phyloP scores from a whole-genome alignment of 352 stramenopile species.

The Thalassiosira exigua region DNA sequence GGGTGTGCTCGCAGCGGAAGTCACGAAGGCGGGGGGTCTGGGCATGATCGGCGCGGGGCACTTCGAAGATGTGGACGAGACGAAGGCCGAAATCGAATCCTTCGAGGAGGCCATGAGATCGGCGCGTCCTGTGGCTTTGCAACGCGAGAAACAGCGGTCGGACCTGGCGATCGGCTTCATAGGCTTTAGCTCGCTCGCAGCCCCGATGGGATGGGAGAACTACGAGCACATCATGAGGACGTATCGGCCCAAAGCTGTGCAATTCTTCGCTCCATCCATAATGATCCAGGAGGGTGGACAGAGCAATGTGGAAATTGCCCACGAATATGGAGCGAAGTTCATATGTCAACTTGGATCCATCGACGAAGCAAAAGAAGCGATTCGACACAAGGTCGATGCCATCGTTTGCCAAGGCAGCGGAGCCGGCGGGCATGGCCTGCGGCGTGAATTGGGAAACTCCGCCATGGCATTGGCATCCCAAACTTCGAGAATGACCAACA shows the following conservation, averaged over 20 bases:
- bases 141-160: background rate
- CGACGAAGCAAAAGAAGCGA: slow-evolving; percentile 61
- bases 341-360: slow-evolving; percentile 74
- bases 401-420: slow-evolving; percentile 78
- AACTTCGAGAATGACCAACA: slow-evolving; percentile 32
- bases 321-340: slow-evolving; percentile 63
- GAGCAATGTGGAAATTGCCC: slow-evolving; percentile 65
- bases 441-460: slow-evolving; percentile 66
- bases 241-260: slow-evolving; percentile 61
- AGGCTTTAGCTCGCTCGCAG: slow-evolving; percentile 58
- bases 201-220: slow-evolving; percentile 51
- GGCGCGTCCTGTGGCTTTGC: background rate
- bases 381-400: slow-evolving; percentile 65
- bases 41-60: slow-evolving; percentile 74
- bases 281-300: background rate
- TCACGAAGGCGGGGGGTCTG: slow-evolving; percentile 63
- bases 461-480: slow-evolving; percentile 62
- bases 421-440: slow-evolving; percentile 74
- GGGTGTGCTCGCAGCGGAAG: slow-evolving; percentile 59
- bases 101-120: slow-evolving; percentile 33
- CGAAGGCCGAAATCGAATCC: slow-evolving; percentile 64
- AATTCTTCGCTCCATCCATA: slow-evolving; percentile 79
- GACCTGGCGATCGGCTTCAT: slow-evolving; percentile 77
- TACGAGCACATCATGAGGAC: slow-evolving; percentile 64
- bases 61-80: slow-evolving; percentile 37